phyloP scores from a whole-genome alignment of 140 eudicot genomes.

The Stevia rebaudiana region DNA sequence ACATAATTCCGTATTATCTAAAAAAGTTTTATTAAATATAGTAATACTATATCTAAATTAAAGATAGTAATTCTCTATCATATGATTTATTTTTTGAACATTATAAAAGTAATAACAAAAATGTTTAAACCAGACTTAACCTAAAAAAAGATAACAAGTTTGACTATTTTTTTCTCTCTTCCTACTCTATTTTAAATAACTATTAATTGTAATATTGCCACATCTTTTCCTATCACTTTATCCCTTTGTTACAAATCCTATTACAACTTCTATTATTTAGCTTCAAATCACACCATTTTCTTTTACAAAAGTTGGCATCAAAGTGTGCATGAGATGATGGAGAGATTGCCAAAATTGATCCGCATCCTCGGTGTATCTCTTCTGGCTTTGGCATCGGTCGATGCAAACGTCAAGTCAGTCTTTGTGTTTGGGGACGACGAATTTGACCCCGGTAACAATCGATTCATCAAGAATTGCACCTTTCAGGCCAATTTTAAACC shows the following conservation, averaged over 20 bases:
- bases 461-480: slow-evolving; percentile 37
- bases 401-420: slow-evolving; percentile 29
- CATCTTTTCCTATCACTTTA: background rate
- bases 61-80: too few relatives aligned
- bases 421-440: slow-evolving; percentile 8
- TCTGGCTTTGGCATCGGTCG: background rate
- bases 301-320: background rate
- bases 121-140: too few relatives aligned
- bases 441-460: slow-evolving; percentile 65
- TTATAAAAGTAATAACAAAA: too few relatives aligned
- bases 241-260: background rate
- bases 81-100: too few relatives aligned
- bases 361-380: background rate
- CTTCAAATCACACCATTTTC: slow-evolving; percentile 1
- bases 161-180: too few relatives aligned
- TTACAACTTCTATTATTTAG: slow-evolving; percentile 7
- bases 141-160: too few relatives aligned
- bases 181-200: too few relatives aligned
- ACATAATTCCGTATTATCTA: too few relatives aligned
- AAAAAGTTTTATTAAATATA: too few relatives aligned
- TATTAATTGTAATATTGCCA: background rate
- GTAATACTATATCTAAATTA: too few relatives aligned
- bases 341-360: slow-evolving; percentile 14
- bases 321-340: slow-evolving; percentile 13
- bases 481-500: slow-evolving; percentile 64